Percentiles rank a stretch among this genome's conserved stretches.
These are phyloP conservation scores for Verruconis gallopava DNA, from an alignment of 2,329 filamentous ascomycete species.

Conservation along the genomic window DNA sequence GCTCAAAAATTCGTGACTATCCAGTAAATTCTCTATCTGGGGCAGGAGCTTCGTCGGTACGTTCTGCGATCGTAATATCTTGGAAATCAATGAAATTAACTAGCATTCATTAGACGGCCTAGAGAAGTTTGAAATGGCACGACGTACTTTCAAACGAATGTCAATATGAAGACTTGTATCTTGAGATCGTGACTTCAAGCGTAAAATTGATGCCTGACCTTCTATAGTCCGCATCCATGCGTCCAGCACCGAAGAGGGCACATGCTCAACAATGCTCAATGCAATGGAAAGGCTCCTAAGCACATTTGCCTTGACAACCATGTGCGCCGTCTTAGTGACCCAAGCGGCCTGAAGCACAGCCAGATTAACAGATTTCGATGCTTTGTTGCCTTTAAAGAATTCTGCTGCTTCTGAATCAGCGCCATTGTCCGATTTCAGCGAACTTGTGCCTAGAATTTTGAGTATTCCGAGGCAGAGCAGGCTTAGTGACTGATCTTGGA, in stretches of 20 bases:
- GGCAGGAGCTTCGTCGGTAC: too few species aligned
- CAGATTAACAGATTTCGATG: constrained; percentile 2
- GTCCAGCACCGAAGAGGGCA: background rate
- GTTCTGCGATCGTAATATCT: too few species aligned
- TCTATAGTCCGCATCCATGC: background rate
- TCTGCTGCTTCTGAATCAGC: constrained; percentile 18
- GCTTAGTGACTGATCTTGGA: constrained; percentile 19
- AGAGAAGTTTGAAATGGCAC: too few species aligned
- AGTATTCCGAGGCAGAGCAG: constrained; percentile 24
- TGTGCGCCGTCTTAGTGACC: background rate
- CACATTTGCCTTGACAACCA: background rate
- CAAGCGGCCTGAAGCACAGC: constrained; percentile 3
- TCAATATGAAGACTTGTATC: background rate
- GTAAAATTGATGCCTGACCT: background rate
- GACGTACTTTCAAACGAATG: background rate
- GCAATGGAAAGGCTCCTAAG: constrained; percentile 2
- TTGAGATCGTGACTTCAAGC: background rate
- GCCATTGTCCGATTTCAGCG: constrained; percentile 8
- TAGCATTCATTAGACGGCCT: too few species aligned
- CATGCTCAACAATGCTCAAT: background rate
- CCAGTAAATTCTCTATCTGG: too few species aligned
- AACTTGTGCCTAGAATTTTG: background rate
- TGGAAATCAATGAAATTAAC: too few species aligned
- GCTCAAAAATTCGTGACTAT: too few species aligned
- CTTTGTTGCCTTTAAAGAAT: constrained; percentile 15